These are phyloP conservation scores for Dendrobium huoshanense DNA, from an alignment of 106 monocot genomes.

Conservation along the genomic window DNA sequence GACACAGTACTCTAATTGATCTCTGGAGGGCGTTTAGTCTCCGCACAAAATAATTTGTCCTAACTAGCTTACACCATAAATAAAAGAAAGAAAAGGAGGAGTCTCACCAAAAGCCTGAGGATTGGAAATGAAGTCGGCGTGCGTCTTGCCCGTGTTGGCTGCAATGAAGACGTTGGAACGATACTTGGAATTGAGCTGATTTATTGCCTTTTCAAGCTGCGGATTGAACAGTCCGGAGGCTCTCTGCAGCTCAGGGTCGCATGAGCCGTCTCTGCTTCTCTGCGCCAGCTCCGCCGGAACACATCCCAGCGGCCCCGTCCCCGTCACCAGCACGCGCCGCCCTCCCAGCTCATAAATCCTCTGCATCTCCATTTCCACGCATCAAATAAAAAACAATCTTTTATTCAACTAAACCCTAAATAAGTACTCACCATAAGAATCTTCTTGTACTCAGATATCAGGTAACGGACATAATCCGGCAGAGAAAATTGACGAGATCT, in stretches of 20 bases:
- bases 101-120: conserved; percentile 49
- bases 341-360: conserved; percentile 41
- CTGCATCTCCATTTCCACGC: conserved; percentile 8
- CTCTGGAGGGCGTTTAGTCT: no score
- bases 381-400: not conserved
- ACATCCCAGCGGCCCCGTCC: conserved; percentile 43
- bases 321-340: conserved; percentile 32
- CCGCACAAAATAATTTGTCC: no score
- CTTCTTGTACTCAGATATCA: conserved; percentile 77
- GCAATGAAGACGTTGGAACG: conserved; percentile 37
- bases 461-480: conserved; percentile 60
- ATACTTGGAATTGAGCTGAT: conserved; percentile 32
- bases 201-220: conserved; percentile 26
- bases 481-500: conserved; percentile 68
- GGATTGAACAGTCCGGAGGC: conserved; percentile 53
- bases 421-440: conserved; percentile 56
- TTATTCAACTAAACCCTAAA: not conserved
- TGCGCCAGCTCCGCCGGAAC: conserved; percentile 36
- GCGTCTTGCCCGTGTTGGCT: conserved; percentile 42
- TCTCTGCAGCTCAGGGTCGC: conserved; percentile 38
- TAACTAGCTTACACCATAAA: not conserved
- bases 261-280: conserved; percentile 24
- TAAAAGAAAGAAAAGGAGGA: not conserved
- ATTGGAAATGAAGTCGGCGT: conserved; percentile 41
- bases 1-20: no score